phyloP scores from a whole-genome alignment of 805 yeast genomes.

The Blastobotrys terrestris region DNA sequence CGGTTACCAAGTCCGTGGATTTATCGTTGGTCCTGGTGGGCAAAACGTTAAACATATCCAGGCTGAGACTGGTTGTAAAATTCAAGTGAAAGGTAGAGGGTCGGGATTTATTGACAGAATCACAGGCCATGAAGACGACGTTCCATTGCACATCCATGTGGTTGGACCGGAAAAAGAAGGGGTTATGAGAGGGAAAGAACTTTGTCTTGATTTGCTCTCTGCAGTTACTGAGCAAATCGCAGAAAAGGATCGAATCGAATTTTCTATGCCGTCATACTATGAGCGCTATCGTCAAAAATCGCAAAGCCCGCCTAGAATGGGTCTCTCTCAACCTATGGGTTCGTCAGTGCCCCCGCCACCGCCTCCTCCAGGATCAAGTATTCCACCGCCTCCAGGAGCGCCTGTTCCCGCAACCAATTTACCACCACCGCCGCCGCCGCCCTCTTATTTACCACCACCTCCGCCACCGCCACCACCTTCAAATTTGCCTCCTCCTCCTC shows the following conservation, averaged over 20 bases:
- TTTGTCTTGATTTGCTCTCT: conserved; percentile 25
- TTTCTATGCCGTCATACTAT: not conserved
- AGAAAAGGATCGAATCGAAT: conserved; percentile 1
- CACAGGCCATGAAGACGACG: conserved; percentile 29
- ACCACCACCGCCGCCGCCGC: conserved; percentile 9
- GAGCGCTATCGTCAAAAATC: not conserved
- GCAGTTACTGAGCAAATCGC: conserved; percentile 22
- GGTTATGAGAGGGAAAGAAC: conserved; percentile 23
- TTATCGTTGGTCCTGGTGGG: conserved; percentile 32
- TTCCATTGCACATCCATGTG: conserved; percentile 28
- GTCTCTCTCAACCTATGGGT: not conserved
- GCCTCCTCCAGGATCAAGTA: not conserved
- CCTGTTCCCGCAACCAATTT: conserved; percentile 1
- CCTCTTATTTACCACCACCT: conserved; percentile 5
- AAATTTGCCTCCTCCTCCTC: conserved; percentile 7
- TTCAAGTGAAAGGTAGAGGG: conserved; percentile 33
- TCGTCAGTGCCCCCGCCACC: conserved; percentile 1
- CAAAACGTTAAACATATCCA: conserved; percentile 33
- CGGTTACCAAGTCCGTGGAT: conserved; percentile 27
- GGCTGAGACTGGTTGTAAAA: conserved; percentile 27
- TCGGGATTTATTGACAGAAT: conserved; percentile 29
- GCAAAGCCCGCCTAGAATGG: not conserved
- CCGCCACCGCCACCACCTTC: conserved; percentile 9
- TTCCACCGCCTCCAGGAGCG: conserved; percentile 8
- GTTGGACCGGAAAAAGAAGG: conserved; percentile 21